Evolutionary conservation across 1,284 basidiomycete genomes (phyloP).

Genomic region (Pascua sp.): DNA sequence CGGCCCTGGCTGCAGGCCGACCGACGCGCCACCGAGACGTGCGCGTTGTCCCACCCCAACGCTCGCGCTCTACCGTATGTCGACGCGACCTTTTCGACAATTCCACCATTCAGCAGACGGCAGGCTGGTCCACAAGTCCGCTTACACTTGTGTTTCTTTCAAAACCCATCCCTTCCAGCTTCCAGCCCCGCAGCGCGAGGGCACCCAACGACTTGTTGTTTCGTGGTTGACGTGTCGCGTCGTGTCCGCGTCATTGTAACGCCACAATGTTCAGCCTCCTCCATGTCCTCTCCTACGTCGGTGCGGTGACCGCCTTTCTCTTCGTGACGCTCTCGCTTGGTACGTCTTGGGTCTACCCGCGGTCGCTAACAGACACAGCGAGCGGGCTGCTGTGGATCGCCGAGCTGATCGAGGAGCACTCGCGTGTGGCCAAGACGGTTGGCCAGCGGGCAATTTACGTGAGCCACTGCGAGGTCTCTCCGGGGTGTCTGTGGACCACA

Average conservation of each 20-base stretch:
- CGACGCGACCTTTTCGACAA: no score
- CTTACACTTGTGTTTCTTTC: background rate
- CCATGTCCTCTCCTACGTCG: conserved; percentile 57
- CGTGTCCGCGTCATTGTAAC: background rate
- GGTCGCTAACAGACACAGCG: conserved; percentile 54
- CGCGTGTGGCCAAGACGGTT: conserved; percentile 68
- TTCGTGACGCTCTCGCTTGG: conserved; percentile 78
- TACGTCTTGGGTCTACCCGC: conserved; percentile 28
- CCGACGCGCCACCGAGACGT: no score
- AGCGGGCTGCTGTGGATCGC: conserved; percentile 88
- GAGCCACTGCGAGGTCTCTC: conserved; percentile 47
- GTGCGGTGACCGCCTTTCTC: conserved; percentile 64
- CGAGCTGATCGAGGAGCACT: conserved; percentile 90
- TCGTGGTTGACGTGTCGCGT: background rate
- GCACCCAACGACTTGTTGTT: no score
- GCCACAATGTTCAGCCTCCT: conserved; percentile 30
- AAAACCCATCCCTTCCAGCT: background rate
- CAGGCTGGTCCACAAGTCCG: background rate
- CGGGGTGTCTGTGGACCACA: background rate
- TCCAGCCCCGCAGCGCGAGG: background rate
- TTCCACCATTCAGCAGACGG: background rate
- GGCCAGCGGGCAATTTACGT: conserved; percentile 84
- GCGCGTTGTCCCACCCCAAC: no score
- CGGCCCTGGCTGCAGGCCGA: no score
- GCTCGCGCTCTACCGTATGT: no score